Conservation (phyloP, 257 asterid genomes). For the Gentiana macrophylla region DNA sequence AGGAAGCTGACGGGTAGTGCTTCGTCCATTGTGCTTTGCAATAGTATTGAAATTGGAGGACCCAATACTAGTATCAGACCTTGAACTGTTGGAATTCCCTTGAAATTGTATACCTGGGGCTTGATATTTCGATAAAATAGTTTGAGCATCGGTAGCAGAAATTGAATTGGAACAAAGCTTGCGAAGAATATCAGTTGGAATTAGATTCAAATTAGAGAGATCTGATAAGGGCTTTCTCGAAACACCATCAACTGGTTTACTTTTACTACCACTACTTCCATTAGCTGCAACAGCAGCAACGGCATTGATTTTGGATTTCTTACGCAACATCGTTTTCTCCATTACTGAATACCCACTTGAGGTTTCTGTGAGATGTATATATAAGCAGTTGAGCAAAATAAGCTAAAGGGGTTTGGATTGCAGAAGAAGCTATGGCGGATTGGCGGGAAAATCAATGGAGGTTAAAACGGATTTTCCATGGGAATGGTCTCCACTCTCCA, state of each 20-base stretch:
- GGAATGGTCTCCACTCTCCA: background rate
- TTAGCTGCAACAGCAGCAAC: background rate
- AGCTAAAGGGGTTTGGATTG: background rate
- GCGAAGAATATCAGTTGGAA: constrained; percentile 36
- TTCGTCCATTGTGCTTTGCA: constrained; percentile 8
- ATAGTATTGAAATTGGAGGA: constrained; percentile 26
- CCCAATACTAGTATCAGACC: constrained; percentile 47
- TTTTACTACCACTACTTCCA: background rate
- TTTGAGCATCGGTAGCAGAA: constrained; percentile 6
- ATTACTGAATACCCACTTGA: constrained; percentile 5
- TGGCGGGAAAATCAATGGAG: constrained; percentile 16
- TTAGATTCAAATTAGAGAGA: constrained; percentile 26
- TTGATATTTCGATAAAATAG: constrained; percentile 6
- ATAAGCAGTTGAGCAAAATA: too few species aligned
- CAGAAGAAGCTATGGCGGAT: background rate
- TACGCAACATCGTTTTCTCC: constrained; percentile 3
- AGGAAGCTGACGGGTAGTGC: constrained; percentile 15
- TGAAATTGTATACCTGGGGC: background rate
- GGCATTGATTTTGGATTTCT: background rate
- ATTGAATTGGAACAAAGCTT: constrained; percentile 21
- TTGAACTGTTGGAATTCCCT: constrained; percentile 22
- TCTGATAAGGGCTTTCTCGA: constrained; percentile 37
- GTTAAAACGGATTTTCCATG: background rate
- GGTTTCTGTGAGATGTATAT: background rate
- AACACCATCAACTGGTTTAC: constrained; percentile 5